Percentiles rank a stretch among this genome's conserved stretches.
These are phyloP conservation scores for Jatropha podagrica DNA, from an alignment of 441 rosid species.

Conservation along the genomic window DNA sequence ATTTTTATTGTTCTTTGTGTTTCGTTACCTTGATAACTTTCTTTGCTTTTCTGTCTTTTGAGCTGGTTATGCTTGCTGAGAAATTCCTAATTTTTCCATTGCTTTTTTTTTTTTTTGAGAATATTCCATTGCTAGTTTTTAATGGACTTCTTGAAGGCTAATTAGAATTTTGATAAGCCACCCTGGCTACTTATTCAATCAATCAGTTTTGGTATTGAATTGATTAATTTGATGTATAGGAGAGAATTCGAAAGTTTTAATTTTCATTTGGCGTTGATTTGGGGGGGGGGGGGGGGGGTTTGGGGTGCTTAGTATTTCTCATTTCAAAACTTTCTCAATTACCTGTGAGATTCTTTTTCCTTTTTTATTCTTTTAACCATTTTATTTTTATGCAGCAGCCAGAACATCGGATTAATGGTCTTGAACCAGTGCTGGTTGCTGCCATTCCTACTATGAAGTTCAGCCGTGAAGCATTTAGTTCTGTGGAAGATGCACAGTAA, in stretches of 20 bases:
- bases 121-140: too few relatives aligned
- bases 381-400: conserved; percentile 31
- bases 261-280: background rate
- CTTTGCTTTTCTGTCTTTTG: background rate
- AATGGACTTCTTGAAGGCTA: background rate
- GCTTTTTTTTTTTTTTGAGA: too few relatives aligned
- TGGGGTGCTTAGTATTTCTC: background rate
- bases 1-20: background rate
- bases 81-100: too few relatives aligned
- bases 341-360: background rate
- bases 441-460: conserved; percentile 66
- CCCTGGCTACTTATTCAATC: background rate
- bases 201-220: background rate
- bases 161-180: background rate
- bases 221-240: background rate
- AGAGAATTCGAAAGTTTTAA: background rate
- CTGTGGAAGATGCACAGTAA: conserved; percentile 62
- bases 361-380: background rate
- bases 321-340: background rate
- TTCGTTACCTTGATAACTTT: background rate
- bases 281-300: too few relatives aligned
- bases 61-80: background rate
- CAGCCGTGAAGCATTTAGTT: conserved; percentile 45
- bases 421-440: conserved; percentile 57
- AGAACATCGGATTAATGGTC: conserved; percentile 37